Evolutionary conservation across 2,329 filamentous ascomycete genomes (phyloP).

Genomic region (Coccinonectria pachysandricola): DNA sequence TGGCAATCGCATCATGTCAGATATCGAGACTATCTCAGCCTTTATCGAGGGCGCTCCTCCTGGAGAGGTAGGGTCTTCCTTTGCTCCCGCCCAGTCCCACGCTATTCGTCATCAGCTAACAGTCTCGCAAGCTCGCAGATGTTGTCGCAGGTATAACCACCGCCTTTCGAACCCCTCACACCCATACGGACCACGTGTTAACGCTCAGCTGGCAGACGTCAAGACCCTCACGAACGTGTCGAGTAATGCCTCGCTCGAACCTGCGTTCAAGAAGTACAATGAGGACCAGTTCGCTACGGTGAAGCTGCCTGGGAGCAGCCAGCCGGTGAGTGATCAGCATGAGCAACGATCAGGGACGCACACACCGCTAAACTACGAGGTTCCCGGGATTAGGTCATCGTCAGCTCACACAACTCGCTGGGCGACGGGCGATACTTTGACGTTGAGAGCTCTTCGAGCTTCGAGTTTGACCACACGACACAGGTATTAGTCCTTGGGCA

Average conservation of each 20-base stretch:
- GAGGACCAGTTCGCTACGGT: conserved; percentile 85
- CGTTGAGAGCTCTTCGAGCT: conserved; percentile 76
- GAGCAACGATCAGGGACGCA: too few relatives aligned
- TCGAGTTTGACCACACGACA: conserved; percentile 74
- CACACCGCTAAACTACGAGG: too few relatives aligned
- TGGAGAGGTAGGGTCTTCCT: conserved; percentile 93
- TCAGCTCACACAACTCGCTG: conserved; percentile 78
- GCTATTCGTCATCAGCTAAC: conserved; percentile 24
- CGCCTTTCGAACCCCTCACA: conserved; percentile 1
- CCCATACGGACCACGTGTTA: conserved; percentile 8
- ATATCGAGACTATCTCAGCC: conserved; percentile 50
- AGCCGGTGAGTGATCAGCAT: conserved; percentile 37
- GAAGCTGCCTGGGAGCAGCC: conserved; percentile 79
- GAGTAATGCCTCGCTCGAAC: conserved; percentile 61
- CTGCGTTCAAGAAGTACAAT: conserved; percentile 90
- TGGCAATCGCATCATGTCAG: conserved; percentile 22
- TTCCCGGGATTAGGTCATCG: conserved; percentile 64
- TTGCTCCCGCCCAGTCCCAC: too few relatives aligned
- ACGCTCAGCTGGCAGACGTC: conserved; percentile 55
- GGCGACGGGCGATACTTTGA: conserved; percentile 83
- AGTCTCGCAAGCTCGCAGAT: conserved; percentile 58
- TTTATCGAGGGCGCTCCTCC: conserved; percentile 93
- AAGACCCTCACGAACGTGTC: conserved; percentile 69
- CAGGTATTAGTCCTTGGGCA: too few relatives aligned
- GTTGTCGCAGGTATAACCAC: conserved; percentile 64